These are phyloP conservation scores for Fusarium pininemorale DNA, from an alignment of 2,329 filamentous ascomycete genomes.

Conservation along the genomic window DNA sequence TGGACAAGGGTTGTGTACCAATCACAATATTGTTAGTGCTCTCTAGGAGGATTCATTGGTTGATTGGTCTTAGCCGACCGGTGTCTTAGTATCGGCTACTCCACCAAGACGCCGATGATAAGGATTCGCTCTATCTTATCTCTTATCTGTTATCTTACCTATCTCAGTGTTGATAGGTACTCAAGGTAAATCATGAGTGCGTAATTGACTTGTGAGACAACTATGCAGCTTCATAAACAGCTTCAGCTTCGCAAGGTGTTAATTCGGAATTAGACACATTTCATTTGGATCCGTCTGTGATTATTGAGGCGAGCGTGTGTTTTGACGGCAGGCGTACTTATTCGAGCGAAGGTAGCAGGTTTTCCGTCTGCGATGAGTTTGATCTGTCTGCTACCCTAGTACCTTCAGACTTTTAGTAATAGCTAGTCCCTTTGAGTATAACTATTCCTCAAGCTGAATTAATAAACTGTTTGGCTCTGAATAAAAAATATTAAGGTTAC, in stretches of 20 bases:
- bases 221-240: fast-evolving
- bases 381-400: fast-evolving
- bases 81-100: not conserved
- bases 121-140: not conserved
- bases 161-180: not conserved
- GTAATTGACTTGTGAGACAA: not conserved
- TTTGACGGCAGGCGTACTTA: too few species aligned
- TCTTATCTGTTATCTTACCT: fast-evolving
- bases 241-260: fast-evolving
- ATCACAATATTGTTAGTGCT: not conserved
- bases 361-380: too few species aligned
- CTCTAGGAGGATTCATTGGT: fast-evolving
- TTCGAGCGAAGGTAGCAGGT: too few species aligned
- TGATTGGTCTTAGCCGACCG: not conserved
- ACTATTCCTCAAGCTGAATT: fast-evolving
- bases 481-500: too few species aligned
- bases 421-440: fast-evolving
- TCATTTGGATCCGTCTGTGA: too few species aligned
- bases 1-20: not conserved
- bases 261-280: too few species aligned
- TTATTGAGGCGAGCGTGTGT: fast-evolving
- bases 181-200: not conserved
- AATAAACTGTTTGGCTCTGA: not conserved
- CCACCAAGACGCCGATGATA: not conserved
- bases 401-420: fast-evolving